These are phyloP conservation scores for Aegilops sharonensis DNA, from an alignment of 176 grass and related monocot genomes.

Conservation along the genomic window DNA sequence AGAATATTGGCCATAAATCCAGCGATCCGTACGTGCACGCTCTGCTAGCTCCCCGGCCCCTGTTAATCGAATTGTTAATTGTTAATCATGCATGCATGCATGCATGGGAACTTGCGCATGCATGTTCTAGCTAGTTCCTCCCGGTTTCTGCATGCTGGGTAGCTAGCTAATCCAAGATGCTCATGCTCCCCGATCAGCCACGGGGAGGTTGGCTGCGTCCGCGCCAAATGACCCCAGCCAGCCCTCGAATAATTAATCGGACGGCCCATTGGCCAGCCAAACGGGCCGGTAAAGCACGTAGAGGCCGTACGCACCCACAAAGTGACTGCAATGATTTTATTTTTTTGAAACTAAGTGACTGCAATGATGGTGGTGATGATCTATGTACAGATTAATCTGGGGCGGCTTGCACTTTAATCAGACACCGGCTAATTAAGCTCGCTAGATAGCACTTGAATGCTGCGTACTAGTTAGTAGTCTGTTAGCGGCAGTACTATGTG, in stretches of 20 bases:
- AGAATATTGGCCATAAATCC: neutral
- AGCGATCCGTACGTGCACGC: neutral
- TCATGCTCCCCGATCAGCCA: slow-evolving; percentile 1
- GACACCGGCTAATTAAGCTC: neutral
- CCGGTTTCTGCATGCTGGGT: too few relatives aligned
- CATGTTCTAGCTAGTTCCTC: neutral
- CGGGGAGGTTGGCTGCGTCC: neutral
- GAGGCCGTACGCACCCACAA: neutral
- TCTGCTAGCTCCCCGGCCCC: too few relatives aligned
- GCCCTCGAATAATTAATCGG: neutral
- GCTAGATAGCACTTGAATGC: neutral
- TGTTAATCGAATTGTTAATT: neutral
- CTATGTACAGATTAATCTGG: neutral
- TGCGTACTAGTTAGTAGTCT: neutral
- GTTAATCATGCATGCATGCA: neutral
- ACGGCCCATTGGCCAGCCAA: neutral
- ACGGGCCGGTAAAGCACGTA: neutral
- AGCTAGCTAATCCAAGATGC: neutral
- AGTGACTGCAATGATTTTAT: neutral
- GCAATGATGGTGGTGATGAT: neutral
- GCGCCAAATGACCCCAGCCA: neutral
- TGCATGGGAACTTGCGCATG: neutral
- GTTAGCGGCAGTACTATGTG: neutral
- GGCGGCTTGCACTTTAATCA: neutral
- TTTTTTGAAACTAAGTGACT: neutral